Conservation (phyloP, 164 flowering plant genomes). For the Taxillus chinensis region DNA sequence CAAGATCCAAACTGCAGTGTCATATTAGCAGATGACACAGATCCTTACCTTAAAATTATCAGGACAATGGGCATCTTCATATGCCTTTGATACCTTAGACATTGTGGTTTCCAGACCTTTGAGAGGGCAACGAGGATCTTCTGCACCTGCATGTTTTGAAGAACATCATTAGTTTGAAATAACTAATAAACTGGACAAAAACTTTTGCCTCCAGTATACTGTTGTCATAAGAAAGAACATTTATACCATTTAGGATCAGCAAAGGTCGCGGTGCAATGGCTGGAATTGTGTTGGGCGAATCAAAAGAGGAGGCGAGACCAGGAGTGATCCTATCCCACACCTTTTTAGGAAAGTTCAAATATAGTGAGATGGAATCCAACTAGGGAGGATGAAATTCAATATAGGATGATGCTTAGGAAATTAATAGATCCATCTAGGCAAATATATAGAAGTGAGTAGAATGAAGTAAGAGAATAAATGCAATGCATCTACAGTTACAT, state of each 20-base stretch:
- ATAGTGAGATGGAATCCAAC: slow-evolving; percentile 1
- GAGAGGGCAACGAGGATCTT: slow-evolving; percentile 87
- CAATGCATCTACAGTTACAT: no score
- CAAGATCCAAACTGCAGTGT: background rate
- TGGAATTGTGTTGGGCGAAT: slow-evolving; percentile 71
- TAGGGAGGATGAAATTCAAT: no score
- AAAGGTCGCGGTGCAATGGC: slow-evolving; percentile 85
- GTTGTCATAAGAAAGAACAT: background rate
- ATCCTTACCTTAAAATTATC: slow-evolving; percentile 56
- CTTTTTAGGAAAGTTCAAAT: slow-evolving; percentile 24
- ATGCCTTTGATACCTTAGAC: slow-evolving; percentile 34
- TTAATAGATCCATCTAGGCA: no score
- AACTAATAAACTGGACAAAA: background rate
- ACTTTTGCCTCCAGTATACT: background rate
- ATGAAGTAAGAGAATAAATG: no score
- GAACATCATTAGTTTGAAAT: background rate
- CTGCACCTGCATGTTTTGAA: slow-evolving; percentile 42
- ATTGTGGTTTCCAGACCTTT: slow-evolving; percentile 47
- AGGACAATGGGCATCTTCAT: slow-evolving; percentile 31
- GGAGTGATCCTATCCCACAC: slow-evolving; percentile 94
- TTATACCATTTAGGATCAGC: slow-evolving; percentile 72
- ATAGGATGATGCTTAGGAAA: no score
- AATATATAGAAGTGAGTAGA: no score
- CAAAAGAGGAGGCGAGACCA: slow-evolving; percentile 69
- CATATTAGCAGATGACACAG: background rate